Evolutionary conservation across 2,329 filamentous ascomycete species (phyloP).

Genomic region (Albifimbria verrucaria): DNA sequence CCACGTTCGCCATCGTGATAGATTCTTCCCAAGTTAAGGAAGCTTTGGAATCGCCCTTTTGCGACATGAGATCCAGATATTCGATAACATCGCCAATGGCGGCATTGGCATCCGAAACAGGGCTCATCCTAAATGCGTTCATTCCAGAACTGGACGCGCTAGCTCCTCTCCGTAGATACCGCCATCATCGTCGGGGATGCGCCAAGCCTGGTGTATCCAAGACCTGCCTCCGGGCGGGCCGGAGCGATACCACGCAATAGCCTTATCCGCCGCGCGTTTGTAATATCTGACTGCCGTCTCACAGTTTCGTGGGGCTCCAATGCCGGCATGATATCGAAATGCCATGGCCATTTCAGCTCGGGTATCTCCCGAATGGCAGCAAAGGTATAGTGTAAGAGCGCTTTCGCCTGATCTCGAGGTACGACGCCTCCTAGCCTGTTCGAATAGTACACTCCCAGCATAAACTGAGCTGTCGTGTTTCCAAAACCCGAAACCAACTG

Average conservation of each 20-base stretch:
- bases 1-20: conserved; percentile 84
- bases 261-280: conserved; percentile 89
- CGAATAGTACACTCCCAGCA: conserved; percentile 93
- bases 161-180: conserved; percentile 95
- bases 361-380: conserved; percentile 81
- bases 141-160: conserved; percentile 83
- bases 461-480: conserved; percentile 90
- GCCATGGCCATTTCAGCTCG: conserved; percentile 91
- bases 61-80: conserved; percentile 84
- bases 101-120: conserved; percentile 77
- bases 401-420: conserved; percentile 82
- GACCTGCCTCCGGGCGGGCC: conserved; percentile 85
- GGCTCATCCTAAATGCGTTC: conserved; percentile 71
- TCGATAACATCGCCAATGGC: conserved; percentile 92
- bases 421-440: conserved; percentile 84
- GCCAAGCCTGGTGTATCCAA: conserved; percentile 74
- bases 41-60: conserved; percentile 84
- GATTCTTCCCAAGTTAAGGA: conserved; percentile 82
- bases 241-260: conserved; percentile 80
- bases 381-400: conserved; percentile 91
- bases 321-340: conserved; percentile 79
- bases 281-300: conserved; percentile 85
- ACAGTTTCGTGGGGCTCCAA: conserved; percentile 82
- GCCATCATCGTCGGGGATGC: conserved; percentile 85
- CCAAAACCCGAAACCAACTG: conserved; percentile 72